Conservation (phyloP, 805 yeast genomes). For the Candida railenensis region DNA sequence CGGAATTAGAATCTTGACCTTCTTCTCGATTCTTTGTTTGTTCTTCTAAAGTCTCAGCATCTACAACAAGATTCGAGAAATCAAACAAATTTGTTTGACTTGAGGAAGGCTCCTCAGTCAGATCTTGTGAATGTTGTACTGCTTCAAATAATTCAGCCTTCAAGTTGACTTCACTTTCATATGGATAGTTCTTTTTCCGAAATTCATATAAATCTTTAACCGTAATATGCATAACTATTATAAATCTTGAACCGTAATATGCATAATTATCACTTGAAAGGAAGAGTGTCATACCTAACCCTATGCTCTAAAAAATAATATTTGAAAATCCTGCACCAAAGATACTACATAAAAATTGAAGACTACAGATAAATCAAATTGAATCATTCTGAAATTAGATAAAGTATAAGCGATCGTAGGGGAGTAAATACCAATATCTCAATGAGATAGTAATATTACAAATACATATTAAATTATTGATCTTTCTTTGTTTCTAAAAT, state of each 20-base stretch:
- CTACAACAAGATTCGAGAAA: conserved; percentile 3
- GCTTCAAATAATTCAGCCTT: neutral
- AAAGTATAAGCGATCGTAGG: neutral
- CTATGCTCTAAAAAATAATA: neutral
- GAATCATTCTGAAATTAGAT: too few species aligned
- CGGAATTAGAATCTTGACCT: conserved; percentile 8
- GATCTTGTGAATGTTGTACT: too few species aligned
- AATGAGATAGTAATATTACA: neutral
- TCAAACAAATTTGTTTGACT: too few species aligned
- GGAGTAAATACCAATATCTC: neutral
- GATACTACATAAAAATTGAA: neutral
- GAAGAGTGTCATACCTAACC: too few species aligned
- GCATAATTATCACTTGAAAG: too few species aligned
- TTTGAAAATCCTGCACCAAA: neutral
- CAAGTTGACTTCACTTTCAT: neutral
- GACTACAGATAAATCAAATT: neutral
- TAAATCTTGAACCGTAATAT: too few species aligned
- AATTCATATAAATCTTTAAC: neutral
- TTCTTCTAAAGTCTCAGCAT: conserved; percentile 4
- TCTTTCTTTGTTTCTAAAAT: conserved; percentile 21
- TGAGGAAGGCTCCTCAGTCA: too few species aligned
- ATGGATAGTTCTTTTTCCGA: neutral
- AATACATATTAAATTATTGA: conserved; percentile 6
- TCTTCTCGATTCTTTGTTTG: conserved; percentile 9
- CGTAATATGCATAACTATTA: neutral